Evolutionary conservation across 140 eudicot genomes (phyloP).

Genomic region (Artemisia princeps): DNA sequence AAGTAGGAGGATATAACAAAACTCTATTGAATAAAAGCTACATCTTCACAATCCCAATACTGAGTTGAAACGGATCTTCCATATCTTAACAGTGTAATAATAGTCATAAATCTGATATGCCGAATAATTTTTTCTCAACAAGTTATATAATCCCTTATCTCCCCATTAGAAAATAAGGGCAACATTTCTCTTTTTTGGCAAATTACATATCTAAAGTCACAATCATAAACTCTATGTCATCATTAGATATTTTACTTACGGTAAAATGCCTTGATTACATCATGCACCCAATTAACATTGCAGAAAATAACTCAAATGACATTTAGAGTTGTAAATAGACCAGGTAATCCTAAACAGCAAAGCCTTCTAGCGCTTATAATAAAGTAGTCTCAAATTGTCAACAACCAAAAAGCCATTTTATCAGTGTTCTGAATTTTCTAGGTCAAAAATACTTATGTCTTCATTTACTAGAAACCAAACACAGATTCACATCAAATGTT

Average conservation of each 20-base stretch:
- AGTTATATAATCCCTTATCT: too few relatives aligned
- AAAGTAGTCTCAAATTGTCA: not conserved
- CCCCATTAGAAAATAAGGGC: not conserved
- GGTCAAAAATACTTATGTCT: not conserved
- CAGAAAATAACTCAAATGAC: not conserved
- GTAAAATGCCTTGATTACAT: not conserved
- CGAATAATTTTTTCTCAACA: too few relatives aligned
- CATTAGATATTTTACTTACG: not conserved
- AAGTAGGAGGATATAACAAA: too few relatives aligned
- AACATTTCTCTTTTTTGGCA: not conserved
- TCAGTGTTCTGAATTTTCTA: not conserved
- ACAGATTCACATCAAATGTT: not conserved
- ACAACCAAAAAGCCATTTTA: not conserved
- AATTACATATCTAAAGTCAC: too few relatives aligned
- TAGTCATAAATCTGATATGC: too few relatives aligned
- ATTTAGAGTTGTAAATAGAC: not conserved
- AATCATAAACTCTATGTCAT: not conserved
- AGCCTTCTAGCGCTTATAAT: not conserved
- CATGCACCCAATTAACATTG: conserved; percentile 2
- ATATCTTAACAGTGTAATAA: too few relatives aligned
- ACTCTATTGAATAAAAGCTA: too few relatives aligned
- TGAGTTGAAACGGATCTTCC: too few relatives aligned
- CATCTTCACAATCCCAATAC: too few relatives aligned
- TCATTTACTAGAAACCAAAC: not conserved
- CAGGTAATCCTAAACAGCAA: not conserved